Conservation (phyloP, 495 filamentous ascomycete genomes). For the Aspergillus saccharolyticus region DNA sequence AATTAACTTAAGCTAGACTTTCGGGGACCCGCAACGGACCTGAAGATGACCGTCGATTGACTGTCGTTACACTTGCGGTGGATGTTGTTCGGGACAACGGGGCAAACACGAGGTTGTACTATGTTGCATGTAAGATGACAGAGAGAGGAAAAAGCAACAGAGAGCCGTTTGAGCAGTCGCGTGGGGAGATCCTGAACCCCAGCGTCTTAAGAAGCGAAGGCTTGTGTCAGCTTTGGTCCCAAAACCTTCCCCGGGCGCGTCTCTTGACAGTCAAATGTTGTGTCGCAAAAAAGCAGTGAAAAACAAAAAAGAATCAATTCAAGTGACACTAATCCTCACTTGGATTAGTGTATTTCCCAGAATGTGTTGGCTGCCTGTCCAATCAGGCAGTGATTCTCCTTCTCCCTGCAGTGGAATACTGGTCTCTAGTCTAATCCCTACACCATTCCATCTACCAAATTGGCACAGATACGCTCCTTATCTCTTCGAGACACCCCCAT, state of each 20-base stretch:
- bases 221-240: not conserved
- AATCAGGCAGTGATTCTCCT: constrained; percentile 10
- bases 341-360: constrained; percentile 3
- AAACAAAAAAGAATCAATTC: constrained; percentile 9
- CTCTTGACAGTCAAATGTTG: constrained; percentile 19
- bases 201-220: not conserved
- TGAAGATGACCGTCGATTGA: not conserved
- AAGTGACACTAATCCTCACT: constrained; percentile 19
- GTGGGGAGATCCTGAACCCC: not conserved
- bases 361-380: constrained; percentile 4
- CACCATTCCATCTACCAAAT: not conserved
- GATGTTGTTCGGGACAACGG: constrained; percentile 2
- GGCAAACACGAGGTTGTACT: constrained; percentile 1
- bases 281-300: too few species aligned
- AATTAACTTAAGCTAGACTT: not conserved
- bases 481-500: not conserved
- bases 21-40: constrained; percentile 3
- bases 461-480: not conserved
- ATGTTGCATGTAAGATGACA: not conserved
- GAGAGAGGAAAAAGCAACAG: not conserved
- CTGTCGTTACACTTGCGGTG: not conserved
- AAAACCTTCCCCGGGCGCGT: constrained; percentile 16
- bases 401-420: not conserved
- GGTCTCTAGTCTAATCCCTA: too few species aligned
- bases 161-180: not conserved